phyloP scores from a whole-genome alignment of 768 basidiomycete genomes.

The Rhodotorula diobovata region DNA sequence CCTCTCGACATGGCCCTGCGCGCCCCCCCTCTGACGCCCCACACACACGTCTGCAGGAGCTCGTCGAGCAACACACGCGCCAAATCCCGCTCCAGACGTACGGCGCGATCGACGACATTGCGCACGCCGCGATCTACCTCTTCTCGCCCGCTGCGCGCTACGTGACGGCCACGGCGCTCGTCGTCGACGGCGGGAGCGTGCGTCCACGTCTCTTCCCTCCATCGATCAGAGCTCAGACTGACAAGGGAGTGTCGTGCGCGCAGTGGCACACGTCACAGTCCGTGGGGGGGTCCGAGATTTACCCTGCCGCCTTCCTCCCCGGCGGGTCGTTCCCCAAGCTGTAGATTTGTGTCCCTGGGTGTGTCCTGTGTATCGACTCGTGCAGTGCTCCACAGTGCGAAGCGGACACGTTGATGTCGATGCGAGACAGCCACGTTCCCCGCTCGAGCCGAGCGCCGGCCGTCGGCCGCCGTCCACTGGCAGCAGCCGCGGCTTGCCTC shows the following conservation, averaged over 20 bases:
- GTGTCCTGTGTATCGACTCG: not conserved
- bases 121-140: conserved; percentile 49
- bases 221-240: not conserved
- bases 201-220: conserved; percentile 13
- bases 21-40: not conserved
- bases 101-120: conserved; percentile 49
- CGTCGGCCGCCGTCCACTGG: no score
- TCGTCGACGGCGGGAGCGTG: conserved; percentile 48
- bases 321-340: conserved; percentile 1
- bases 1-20: not conserved
- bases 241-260: not conserved
- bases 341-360: not conserved
- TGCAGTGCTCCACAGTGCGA: not conserved
- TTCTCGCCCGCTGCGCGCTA: conserved; percentile 51
- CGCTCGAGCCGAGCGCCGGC: no score
- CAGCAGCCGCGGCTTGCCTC: not conserved
- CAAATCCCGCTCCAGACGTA: conserved; percentile 43
- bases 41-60: conserved; percentile 20
- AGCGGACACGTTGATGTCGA: not conserved
- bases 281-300: not conserved
- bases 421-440: no score
- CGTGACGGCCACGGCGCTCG: conserved; percentile 41
- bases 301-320: conserved; percentile 10
- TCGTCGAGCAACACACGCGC: conserved; percentile 40
- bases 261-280: conserved; percentile 19